Base-by-base conservation (phyloP, 352 stramenopile species). In the Phytophthora multivora region DNA sequence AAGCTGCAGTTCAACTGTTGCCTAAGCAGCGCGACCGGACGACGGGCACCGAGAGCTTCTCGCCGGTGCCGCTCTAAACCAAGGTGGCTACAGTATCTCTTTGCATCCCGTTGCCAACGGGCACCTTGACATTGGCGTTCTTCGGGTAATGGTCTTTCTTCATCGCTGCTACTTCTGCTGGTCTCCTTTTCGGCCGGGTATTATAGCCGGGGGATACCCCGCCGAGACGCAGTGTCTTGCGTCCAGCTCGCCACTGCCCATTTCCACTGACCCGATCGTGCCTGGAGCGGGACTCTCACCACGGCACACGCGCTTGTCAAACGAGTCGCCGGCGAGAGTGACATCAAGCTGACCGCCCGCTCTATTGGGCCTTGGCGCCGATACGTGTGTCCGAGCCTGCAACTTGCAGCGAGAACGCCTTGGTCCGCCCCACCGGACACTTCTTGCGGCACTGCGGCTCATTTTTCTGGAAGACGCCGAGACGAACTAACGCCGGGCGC, bases 181-280 rank as follows among this genome's bases (percentile, higher is more conserved):
- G 28, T 33, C 28, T 48, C 25, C 35, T 40, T 40, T 18, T 40
- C 13, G 5, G 2, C 4, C 21, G 21, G 21, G 21, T 23, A 23
- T 23, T 23, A n/a, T n/a, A n/a, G n/a, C n/a, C n/a, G n/a, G n/a
- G n/a, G n/a, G n/a, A n/a, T n/a, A n/a, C n/a, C n/a, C n/a, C n/a
- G 38, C 31, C 39, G 15, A 58, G 42, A 69, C 40, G 36, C 35
- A 61, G 40, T 25, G 43, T 40, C 19, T 35, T 75, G 56, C 36
- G 66, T 75, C 48, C 66, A 75, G 66, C 46, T 38, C 16, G 3
- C 39, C 21, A 31, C 66, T 75, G 66, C 64, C 51, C 62, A 69
- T 62, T 71, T 75, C 51, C 49, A 40, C 60, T 70, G 61, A 48
- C 59, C 54, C 39, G 61, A 65, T 26, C 50, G 40, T 36, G 21